phyloP scores from a whole-genome alignment of 1,139 yeast genomes.

The Suhomyces anneliseae region DNA sequence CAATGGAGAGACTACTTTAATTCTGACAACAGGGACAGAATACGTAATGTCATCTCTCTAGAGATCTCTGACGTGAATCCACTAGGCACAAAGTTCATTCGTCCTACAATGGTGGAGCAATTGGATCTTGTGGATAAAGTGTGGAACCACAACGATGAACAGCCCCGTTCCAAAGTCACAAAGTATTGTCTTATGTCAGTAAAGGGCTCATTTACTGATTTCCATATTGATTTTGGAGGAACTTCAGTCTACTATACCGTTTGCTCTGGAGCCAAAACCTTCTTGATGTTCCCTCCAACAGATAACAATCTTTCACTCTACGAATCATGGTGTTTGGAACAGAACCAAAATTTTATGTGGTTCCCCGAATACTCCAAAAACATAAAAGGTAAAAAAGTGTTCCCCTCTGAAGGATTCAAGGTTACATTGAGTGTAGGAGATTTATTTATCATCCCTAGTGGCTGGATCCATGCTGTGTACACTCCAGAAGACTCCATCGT shows the following conservation, averaged over 20 bases:
- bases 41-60: conserved; percentile 76
- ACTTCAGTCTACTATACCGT: conserved; percentile 89
- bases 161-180: conserved; percentile 67
- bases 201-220: conserved; percentile 77
- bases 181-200: conserved; percentile 88
- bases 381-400: conserved; percentile 23
- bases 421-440: conserved; percentile 71
- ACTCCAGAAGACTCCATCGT: conserved; percentile 81
- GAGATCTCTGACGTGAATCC: conserved; percentile 64
- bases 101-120: conserved; percentile 69
- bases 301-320: conserved; percentile 58
- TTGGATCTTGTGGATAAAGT: conserved; percentile 70
- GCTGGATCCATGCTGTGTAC: conserved; percentile 91
- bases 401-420: conserved; percentile 53
- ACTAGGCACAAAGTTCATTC: conserved; percentile 48
- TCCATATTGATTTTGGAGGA: conserved; percentile 91
- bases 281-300: conserved; percentile 80
- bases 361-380: conserved; percentile 52
- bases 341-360: conserved; percentile 65
- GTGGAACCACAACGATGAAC: conserved; percentile 45
- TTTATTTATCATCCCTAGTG: conserved; percentile 80
- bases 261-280: conserved; percentile 68
- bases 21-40: conserved; percentile 55
- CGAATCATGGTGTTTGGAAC: conserved; percentile 69
- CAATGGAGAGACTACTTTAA: conserved; percentile 77